These are phyloP conservation scores for Amorphotheca resinae DNA, from an alignment of 495 filamentous ascomycete species.

Conservation along the genomic window DNA sequence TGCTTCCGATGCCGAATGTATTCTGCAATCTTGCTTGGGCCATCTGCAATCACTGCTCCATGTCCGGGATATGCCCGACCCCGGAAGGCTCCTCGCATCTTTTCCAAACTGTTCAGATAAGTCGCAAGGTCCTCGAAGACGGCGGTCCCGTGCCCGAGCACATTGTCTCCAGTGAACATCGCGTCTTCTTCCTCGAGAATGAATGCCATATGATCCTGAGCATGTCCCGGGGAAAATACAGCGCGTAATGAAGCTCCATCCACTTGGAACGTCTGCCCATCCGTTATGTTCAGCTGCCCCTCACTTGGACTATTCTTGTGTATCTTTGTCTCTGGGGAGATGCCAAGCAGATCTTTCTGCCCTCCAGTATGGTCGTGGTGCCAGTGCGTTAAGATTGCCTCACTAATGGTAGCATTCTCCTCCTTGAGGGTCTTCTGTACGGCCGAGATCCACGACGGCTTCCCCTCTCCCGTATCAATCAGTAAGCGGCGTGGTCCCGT, in stretches of 20 bases:
- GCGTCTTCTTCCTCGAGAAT: constrained; percentile 64
- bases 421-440: constrained; percentile 49
- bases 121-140: constrained; percentile 73
- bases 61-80: constrained; percentile 85
- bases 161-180: constrained; percentile 90
- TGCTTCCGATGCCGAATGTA: constrained; percentile 72
- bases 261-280: constrained; percentile 61
- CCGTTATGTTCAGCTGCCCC: constrained; percentile 42
- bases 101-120: constrained; percentile 62
- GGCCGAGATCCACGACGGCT: constrained; percentile 36
- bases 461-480: constrained; percentile 68
- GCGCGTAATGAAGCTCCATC: constrained; percentile 69
- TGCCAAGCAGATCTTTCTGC: constrained; percentile 46
- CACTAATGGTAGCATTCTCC: constrained; percentile 51
- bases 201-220: constrained; percentile 72
- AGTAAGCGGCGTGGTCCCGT: constrained; percentile 54
- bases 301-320: constrained; percentile 39
- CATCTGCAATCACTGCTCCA: constrained; percentile 61
- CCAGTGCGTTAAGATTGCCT: constrained; percentile 76
- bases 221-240: constrained; percentile 73
- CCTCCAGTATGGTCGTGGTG: constrained; percentile 79
- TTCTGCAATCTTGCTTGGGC: constrained; percentile 51
- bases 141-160: constrained; percentile 84
- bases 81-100: constrained; percentile 50
- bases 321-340: constrained; percentile 45